phyloP scores from a whole-genome alignment of 306 rosid species.

The Pyrus bretschneideri region DNA sequence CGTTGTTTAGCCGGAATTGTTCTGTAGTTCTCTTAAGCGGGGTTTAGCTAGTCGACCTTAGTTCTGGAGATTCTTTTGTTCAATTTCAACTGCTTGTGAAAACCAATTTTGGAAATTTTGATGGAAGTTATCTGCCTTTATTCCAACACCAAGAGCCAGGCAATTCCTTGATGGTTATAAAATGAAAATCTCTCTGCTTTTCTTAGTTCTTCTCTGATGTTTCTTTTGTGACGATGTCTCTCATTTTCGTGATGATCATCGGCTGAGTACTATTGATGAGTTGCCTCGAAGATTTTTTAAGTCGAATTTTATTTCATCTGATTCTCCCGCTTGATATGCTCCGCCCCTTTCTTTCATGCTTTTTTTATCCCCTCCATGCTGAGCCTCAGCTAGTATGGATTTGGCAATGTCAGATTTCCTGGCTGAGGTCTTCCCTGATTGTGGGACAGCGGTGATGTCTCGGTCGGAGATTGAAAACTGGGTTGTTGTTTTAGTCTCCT shows the following conservation, averaged over 20 bases:
- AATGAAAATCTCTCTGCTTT: not conserved
- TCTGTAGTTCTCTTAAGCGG: not conserved
- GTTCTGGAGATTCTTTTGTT: constrained; percentile 9
- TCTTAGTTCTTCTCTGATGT: not conserved
- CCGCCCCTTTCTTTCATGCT: not conserved
- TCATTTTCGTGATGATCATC: not conserved
- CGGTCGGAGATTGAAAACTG: not conserved
- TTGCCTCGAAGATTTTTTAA: not conserved
- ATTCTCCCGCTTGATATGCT: not conserved
- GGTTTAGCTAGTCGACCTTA: not conserved
- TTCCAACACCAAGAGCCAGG: not conserved
- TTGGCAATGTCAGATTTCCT: not conserved
- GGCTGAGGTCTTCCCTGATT: not conserved
- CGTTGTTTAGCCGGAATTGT: not conserved
- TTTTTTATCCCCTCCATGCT: not conserved
- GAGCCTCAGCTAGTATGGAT: not conserved
- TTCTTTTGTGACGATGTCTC: not conserved
- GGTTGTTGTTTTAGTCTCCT: not conserved
- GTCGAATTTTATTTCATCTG: not conserved
- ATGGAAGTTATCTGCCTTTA: not conserved
- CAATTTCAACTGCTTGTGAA: not conserved
- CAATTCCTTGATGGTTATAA: not conserved
- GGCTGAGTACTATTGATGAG: not conserved
- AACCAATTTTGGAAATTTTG: not conserved
- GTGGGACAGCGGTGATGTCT: not conserved